phyloP scores from a whole-genome alignment of 1,284 basidiomycete genomes.

The Fomitiporia mediterranea region DNA sequence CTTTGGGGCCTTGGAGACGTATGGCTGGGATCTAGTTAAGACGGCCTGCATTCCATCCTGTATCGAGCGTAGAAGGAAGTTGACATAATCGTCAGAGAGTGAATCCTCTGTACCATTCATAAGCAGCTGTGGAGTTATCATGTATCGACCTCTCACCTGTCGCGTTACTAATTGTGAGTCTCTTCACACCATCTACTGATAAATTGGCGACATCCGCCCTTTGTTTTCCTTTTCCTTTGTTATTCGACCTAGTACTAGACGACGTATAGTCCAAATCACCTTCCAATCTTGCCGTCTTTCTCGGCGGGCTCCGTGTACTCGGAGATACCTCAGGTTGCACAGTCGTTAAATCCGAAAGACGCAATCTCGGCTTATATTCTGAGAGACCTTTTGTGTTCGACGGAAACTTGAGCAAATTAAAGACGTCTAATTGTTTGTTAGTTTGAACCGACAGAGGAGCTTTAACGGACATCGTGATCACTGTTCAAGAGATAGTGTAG shows the following conservation, averaged over 20 bases:
- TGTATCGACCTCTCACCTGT: no score
- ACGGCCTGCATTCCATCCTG: conserved; percentile 9
- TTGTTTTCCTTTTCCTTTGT: conserved; percentile 17
- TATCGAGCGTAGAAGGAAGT: conserved; percentile 7
- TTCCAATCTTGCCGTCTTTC: conserved; percentile 18
- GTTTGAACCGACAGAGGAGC: not conserved
- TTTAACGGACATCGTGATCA: not conserved
- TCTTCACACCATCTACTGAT: conserved; percentile 6
- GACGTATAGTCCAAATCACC: conserved; percentile 18
- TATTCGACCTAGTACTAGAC: conserved; percentile 3
- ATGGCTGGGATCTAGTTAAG: not conserved
- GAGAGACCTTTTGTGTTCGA: conserved; percentile 15
- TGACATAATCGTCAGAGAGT: conserved; percentile 6
- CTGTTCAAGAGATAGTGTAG: not conserved
- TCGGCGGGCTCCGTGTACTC: conserved; percentile 14
- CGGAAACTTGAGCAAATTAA: conserved; percentile 17
- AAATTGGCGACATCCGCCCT: not conserved
- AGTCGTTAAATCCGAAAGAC: not conserved
- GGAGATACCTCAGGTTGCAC: not conserved
- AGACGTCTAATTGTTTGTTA: not conserved
- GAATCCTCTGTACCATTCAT: conserved; percentile 1
- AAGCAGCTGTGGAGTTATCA: no score
- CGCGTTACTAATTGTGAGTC: conserved; percentile 10
- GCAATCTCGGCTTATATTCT: conserved; percentile 10
- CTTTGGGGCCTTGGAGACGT: not conserved